Conservation (phyloP, 345 rosid genomes). For the Aurinia saxatilis region DNA sequence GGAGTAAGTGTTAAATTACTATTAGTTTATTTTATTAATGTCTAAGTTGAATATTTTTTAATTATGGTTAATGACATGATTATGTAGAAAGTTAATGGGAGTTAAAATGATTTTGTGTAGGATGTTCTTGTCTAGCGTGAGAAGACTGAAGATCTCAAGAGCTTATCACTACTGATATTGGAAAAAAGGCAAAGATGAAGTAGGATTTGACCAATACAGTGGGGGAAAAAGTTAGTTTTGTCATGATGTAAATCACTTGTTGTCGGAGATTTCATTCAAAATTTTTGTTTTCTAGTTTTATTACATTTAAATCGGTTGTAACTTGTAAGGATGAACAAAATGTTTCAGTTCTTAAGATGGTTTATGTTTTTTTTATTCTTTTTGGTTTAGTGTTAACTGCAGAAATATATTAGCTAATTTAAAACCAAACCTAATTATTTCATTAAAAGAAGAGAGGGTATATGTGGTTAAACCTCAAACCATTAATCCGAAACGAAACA, state of each 20-base stretch:
- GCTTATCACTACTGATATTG: slow-evolving; percentile 32
- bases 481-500: too few species aligned
- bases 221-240: slow-evolving; percentile 14
- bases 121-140: slow-evolving; percentile 35
- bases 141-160: slow-evolving; percentile 35
- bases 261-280: slow-evolving; percentile 8
- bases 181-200: neutral
- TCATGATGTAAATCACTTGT: slow-evolving; percentile 27
- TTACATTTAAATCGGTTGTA: slow-evolving; percentile 14
- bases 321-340: slow-evolving; percentile 5
- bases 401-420: neutral
- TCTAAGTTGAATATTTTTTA: neutral
- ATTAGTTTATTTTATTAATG: neutral
- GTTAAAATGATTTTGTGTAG: slow-evolving; percentile 7
- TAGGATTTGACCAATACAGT: slow-evolving; percentile 28
- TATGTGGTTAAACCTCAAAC: too few species aligned
- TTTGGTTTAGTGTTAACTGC: too few species aligned
- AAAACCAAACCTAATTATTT: neutral
- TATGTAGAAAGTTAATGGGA: neutral
- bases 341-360: neutral
- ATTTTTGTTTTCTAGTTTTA: slow-evolving; percentile 20
- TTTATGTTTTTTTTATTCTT: neutral
- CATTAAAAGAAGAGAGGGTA: too few species aligned
- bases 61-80: slow-evolving; percentile 6
- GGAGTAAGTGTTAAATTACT: slow-evolving; percentile 19